These are phyloP conservation scores for Phytophthora pluvialis DNA, from an alignment of 352 stramenopile genomes.

Conservation along the genomic window DNA sequence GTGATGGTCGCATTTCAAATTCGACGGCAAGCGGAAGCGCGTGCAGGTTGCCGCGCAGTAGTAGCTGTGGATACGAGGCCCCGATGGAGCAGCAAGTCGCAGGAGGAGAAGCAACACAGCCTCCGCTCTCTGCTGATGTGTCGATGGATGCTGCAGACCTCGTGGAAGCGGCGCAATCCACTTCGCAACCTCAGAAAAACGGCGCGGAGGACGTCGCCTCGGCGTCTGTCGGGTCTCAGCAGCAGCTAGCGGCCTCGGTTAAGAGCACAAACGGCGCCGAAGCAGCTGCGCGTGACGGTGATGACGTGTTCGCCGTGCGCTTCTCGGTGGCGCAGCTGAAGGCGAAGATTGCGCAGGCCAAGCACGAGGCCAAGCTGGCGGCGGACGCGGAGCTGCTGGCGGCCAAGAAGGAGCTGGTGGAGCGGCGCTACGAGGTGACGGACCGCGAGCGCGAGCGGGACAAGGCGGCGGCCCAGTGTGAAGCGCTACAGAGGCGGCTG, in stretches of 20 bases:
- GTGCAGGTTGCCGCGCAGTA: neutral
- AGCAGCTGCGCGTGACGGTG: neutral
- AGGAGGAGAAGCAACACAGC: neutral
- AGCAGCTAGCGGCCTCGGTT: conserved; percentile 1
- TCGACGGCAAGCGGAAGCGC: neutral
- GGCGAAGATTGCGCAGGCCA: conserved; percentile 59
- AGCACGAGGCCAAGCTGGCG: conserved; percentile 59
- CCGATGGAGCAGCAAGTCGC: neutral
- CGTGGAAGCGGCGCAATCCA: conserved; percentile 10
- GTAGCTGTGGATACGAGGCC: neutral
- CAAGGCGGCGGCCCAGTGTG: conserved; percentile 19
- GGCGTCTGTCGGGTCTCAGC: neutral
- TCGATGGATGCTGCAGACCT: conserved; percentile 7
- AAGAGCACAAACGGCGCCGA: neutral
- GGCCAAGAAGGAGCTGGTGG: conserved; percentile 53
- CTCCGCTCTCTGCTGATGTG: conserved; percentile 12
- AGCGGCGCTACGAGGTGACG: conserved; percentile 46
- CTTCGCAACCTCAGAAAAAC: neutral
- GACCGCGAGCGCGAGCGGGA: conserved; percentile 34
- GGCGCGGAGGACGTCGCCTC: neutral
- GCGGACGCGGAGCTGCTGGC: conserved; percentile 52
- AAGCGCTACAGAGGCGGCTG: conserved; percentile 42
- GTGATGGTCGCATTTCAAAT: conserved; percentile 27
- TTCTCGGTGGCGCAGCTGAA: conserved; percentile 62
- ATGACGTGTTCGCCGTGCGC: conserved; percentile 28